Evolutionary conservation across 768 basidiomycete species (phyloP), one percentile per base, ranked within the genome.

Genomic region (Porpolomopsis calyptriformis): DNA sequence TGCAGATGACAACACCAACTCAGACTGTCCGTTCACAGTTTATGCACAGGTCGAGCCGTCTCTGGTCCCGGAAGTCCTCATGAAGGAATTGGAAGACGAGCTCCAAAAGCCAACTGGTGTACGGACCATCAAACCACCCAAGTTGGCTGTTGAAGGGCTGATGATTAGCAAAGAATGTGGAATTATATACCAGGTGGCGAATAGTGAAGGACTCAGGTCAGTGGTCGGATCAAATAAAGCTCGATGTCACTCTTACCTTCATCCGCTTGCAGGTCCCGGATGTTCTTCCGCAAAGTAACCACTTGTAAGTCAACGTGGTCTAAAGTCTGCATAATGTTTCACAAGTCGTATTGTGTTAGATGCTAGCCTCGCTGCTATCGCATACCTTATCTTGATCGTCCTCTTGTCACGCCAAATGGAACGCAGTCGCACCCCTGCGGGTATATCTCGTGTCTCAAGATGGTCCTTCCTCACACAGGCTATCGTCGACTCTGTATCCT

Each of bases 401-500:
- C 64, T 92, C 5, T 75, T 85, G 31, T 74, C 80, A 26, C 78
- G 83, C 11, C 89, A 96, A 64, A 78, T 80, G 52, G 76, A 82
- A 48, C 69, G 66, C 24, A 85, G 83, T 50, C 76, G 84, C 16
- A 89, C 84, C 4, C 87, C 89, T 1, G 80, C 85, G 1, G 79
- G 80, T 4, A 70, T 93, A 12, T 76, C 83, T 4, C 78, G 85
- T 12, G 71, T 92, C 7, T 93, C 89, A 2, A 69, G 84, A 5
- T 91, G 86, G 82, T 77, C 82, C 1, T 89, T 93, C 58, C 68
- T 90, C 18, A 65, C 80, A 4, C 88, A 92, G 61, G 76, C 82
- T 4, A 74, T 81, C 1, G 74, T 87, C 16, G 91, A 96, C 57
- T 77, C 85, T 0, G 79, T 90, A 35, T 79, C 85, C 0, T 93